Conservation (phyloP, 164 flowering plant species). For the Liquidambar formosana region DNA sequence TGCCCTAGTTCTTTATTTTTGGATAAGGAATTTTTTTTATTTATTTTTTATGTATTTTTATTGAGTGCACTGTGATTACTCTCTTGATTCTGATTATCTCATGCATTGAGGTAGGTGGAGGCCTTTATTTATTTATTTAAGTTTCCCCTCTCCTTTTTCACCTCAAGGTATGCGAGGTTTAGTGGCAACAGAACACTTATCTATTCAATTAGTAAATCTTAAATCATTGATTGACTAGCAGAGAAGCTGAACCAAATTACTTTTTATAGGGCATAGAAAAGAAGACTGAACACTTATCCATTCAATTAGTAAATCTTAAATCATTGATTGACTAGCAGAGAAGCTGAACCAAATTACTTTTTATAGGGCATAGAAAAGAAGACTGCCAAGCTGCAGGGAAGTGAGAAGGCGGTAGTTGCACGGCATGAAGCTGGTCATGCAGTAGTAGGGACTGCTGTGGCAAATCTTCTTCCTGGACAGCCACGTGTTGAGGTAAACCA, state of each 20-base stretch:
- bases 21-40: neutral
- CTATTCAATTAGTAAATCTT: neutral
- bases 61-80: neutral
- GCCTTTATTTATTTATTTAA: too few relatives aligned
- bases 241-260: neutral
- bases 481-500: constrained; percentile 86
- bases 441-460: constrained; percentile 96
- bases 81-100: neutral
- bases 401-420: constrained; percentile 97
- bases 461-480: constrained; percentile 87
- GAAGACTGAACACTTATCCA: neutral
- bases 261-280: constrained; percentile 81
- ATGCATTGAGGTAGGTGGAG: neutral
- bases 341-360: constrained; percentile 1
- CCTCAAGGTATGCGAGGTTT: neutral
- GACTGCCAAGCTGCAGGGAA: constrained; percentile 77
- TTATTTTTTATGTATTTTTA: neutral
- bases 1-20: neutral
- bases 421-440: constrained; percentile 99
- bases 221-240: neutral
- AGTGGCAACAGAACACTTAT: neutral
- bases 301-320: neutral
- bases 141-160: neutral
- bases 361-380: constrained; percentile 95
- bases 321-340: neutral